These are phyloP conservation scores for Petunia axillaris DNA, from an alignment of 257 asterid species.

Conservation along the genomic window DNA sequence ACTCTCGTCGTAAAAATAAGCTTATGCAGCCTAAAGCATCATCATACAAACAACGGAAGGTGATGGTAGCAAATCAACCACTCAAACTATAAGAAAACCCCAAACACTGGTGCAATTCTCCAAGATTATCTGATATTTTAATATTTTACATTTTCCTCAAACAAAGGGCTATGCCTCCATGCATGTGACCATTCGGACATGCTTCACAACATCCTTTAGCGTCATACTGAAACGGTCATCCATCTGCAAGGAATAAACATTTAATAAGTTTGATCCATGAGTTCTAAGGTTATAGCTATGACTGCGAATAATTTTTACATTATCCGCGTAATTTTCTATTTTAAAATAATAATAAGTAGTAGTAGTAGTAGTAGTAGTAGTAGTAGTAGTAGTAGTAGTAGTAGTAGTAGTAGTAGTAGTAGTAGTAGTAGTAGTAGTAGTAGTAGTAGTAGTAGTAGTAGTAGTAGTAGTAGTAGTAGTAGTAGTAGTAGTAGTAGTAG, in stretches of 20 bases:
- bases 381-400: too few relatives aligned
- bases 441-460: too few relatives aligned
- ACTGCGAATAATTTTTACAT: too few relatives aligned
- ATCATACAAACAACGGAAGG: background rate
- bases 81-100: background rate
- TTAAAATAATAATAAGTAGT: too few relatives aligned
- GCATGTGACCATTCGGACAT: constrained; percentile 6
- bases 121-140: background rate
- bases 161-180: background rate
- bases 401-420: too few relatives aligned
- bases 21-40: background rate
- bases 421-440: too few relatives aligned
- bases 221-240: constrained; percentile 26
- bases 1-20: background rate
- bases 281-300: too few relatives aligned
- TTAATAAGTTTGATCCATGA: too few relatives aligned
- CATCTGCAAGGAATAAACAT: background rate
- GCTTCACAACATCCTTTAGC: constrained; percentile 14
- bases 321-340: too few relatives aligned
- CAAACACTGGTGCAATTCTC: background rate
- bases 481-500: too few relatives aligned
- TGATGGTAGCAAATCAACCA: background rate
- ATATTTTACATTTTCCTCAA: background rate
- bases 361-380: too few relatives aligned
- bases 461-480: too few relatives aligned